These are phyloP conservation scores for Vigna reflexopilosa DNA, from an alignment of 306 rosid genomes.

Conservation along the genomic window DNA sequence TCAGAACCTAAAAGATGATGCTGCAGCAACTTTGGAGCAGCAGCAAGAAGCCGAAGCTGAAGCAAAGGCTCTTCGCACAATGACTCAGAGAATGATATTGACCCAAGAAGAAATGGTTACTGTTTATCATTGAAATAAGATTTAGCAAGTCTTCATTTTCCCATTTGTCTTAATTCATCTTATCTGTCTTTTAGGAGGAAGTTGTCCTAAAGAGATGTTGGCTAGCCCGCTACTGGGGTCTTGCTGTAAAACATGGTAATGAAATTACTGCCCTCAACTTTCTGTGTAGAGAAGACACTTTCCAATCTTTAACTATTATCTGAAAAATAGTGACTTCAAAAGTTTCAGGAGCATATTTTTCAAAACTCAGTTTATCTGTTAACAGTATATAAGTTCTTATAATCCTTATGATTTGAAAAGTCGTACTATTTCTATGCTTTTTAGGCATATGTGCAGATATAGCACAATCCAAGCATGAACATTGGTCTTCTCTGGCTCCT, in stretches of 20 bases:
- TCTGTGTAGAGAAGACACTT: conserved; percentile 23
- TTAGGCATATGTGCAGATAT: conserved; percentile 89
- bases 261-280: conserved; percentile 43
- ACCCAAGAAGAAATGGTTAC: conserved; percentile 99
- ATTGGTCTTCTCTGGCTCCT: conserved; percentile 96
- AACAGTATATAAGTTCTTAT: conserved; percentile 6
- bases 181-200: conserved; percentile 75
- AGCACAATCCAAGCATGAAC: conserved; percentile 79
- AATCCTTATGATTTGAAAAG: conserved; percentile 38
- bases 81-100: conserved; percentile 97
- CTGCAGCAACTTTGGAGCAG: conserved; percentile 73
- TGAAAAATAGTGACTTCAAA: conserved; percentile 15
- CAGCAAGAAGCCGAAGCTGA: conserved; percentile 93
- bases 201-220: conserved; percentile 98
- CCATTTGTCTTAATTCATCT: conserved; percentile 33
- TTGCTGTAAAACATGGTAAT: conserved; percentile 89
- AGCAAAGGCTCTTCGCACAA: conserved; percentile 83
- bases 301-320: conserved; percentile 37
- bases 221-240: conserved; percentile 99
- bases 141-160: conserved; percentile 32
- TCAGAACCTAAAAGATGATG: conserved; percentile 88
- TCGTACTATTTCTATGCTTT: conserved; percentile 45
- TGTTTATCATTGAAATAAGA: conserved; percentile 39
- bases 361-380: conserved; percentile 28
- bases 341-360: conserved; percentile 32